A percentile compares a stretch with the other conserved stretches of the same genome.
These are phyloP conservation scores for Hygrocybe coccinea DNA, from an alignment of 768 basidiomycete genomes.

Conservation along the genomic window DNA sequence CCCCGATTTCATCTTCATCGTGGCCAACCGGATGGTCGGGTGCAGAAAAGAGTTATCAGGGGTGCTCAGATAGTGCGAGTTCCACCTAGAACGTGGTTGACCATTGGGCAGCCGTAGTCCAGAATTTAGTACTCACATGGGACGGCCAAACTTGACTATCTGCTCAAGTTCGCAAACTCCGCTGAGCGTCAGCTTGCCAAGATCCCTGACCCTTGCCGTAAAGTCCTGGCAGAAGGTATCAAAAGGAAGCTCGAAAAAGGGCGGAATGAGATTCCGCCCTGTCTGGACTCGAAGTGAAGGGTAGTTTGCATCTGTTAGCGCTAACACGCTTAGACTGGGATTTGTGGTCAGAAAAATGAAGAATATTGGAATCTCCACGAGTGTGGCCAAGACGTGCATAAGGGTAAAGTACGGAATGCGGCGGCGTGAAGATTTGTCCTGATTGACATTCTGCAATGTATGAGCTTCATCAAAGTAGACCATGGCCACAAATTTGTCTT, in stretches of 20 bases:
- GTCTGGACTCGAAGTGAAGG: constrained; percentile 2
- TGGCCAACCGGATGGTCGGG: not conserved
- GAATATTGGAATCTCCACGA: constrained; percentile 1
- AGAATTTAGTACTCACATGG: not conserved
- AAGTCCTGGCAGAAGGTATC: not conserved
- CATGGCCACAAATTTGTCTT: not conserved
- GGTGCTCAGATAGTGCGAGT: not conserved
- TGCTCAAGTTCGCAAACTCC: constrained; percentile 2
- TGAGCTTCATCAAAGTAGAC: constrained; percentile 5
- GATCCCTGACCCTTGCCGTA: not conserved
- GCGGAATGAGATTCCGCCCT: constrained; percentile 1
- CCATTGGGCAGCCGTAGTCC: not conserved
- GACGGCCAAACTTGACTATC: constrained; percentile 5
- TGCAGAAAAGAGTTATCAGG: not conserved
- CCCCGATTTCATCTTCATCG: not conserved
- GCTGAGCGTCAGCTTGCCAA: not conserved
- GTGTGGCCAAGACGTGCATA: not conserved
- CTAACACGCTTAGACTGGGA: not conserved
- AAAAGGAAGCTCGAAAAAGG: constrained; percentile 1
- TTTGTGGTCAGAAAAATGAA: constrained; percentile 5
- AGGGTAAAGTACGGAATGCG: constrained; percentile 5
- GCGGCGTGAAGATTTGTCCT: not conserved
- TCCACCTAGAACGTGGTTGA: constrained; percentile 1
- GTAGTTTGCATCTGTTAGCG: constrained; percentile 1
- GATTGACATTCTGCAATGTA: not conserved